These are phyloP conservation scores for Cystobasidium sp. DNA, from an alignment of 1,284 basidiomycete species.

Conservation along the genomic window DNA sequence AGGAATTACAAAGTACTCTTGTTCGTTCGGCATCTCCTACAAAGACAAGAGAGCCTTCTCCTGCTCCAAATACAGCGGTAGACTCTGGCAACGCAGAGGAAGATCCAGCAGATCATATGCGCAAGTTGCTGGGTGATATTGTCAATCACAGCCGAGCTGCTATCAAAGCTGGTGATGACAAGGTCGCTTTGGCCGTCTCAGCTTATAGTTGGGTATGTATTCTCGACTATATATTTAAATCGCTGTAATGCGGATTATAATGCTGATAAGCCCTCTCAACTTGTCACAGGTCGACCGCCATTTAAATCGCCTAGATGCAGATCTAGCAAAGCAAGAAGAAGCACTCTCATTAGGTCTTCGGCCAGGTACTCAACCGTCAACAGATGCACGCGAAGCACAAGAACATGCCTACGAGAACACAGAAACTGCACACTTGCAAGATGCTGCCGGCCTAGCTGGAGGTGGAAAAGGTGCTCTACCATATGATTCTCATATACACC, in stretches of 20 bases:
- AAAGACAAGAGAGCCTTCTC: background rate
- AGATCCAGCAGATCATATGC: constrained; percentile 19
- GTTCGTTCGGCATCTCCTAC: constrained; percentile 1
- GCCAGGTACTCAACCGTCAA: constrained; percentile 48
- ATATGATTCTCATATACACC: background rate
- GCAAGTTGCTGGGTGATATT: constrained; percentile 20
- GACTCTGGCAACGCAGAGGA: background rate
- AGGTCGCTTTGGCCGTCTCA: constrained; percentile 47
- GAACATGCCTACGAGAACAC: constrained; percentile 46
- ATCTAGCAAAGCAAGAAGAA: constrained; percentile 47
- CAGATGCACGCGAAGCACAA: constrained; percentile 50
- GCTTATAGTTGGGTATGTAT: constrained; percentile 51
- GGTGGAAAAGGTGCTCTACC: constrained; percentile 13
- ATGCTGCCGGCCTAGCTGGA: constrained; percentile 6
- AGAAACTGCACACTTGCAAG: background rate
- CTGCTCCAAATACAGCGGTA: background rate
- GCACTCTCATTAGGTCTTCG: constrained; percentile 49
- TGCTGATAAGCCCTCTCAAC: no score
- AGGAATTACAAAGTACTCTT: constrained; percentile 5
- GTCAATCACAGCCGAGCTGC: constrained; percentile 26
- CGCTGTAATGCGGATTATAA: no score
- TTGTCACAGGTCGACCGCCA: constrained; percentile 54
- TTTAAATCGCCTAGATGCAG: constrained; percentile 50
- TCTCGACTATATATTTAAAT: no score
- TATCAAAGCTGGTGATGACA: constrained; percentile 48